Percentiles rank a stretch among this genome's conserved stretches.
Evolutionary conservation across 2,329 filamentous ascomycete species (phyloP).

Genomic region (Grosmannia huntii): DNA sequence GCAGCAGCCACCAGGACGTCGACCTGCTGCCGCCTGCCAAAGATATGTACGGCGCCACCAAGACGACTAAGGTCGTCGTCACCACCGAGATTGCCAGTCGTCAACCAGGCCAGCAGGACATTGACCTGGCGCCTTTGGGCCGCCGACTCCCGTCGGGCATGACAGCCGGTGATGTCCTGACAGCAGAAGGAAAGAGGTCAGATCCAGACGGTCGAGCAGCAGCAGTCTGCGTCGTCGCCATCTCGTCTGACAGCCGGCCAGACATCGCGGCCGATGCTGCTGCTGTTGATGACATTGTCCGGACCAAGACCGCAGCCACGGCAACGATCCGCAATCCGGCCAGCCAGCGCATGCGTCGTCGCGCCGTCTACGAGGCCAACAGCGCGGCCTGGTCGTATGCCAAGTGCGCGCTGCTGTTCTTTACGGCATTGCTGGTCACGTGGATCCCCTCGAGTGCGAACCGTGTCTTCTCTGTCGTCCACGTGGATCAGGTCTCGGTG

Average conservation of each 20-base stretch:
- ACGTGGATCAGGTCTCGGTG: slow-evolving; percentile 37
- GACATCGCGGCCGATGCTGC: neutral
- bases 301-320: neutral
- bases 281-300: neutral
- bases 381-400: slow-evolving; percentile 57
- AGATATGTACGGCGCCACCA: slow-evolving; percentile 34
- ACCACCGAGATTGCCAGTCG: slow-evolving; percentile 33
- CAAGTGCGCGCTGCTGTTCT: slow-evolving; percentile 59
- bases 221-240: slow-evolving; percentile 36
- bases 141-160: slow-evolving; percentile 6
- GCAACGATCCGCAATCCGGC: slow-evolving; percentile 10
- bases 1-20: slow-evolving; percentile 29
- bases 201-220: neutral
- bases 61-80: slow-evolving; percentile 53
- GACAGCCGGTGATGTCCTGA: neutral
- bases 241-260: slow-evolving; percentile 25
- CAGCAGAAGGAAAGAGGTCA: neutral
- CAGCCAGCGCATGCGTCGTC: slow-evolving; percentile 18
- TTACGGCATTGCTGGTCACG: slow-evolving; percentile 56
- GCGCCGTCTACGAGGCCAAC: slow-evolving; percentile 37
- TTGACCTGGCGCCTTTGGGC: slow-evolving; percentile 21
- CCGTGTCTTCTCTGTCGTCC: slow-evolving; percentile 55
- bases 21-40: slow-evolving; percentile 26
- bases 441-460: slow-evolving; percentile 72
- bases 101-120: slow-evolving; percentile 15